phyloP scores from a whole-genome alignment of 345 rosid genomes.

The Mercurialis annua region DNA sequence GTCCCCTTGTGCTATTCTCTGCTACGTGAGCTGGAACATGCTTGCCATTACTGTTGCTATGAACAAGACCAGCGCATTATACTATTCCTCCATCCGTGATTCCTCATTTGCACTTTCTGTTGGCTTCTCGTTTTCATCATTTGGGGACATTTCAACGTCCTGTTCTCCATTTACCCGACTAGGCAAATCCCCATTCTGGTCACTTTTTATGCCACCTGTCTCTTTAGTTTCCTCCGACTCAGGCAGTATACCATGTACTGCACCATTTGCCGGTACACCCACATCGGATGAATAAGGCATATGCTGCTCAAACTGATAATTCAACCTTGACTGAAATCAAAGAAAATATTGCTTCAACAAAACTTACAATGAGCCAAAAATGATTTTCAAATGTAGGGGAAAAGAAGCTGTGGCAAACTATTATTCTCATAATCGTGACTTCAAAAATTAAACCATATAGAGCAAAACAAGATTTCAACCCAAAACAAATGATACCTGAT shows the following conservation, averaged over 20 bases:
- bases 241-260: conserved; percentile 12
- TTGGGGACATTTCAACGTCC: conserved; percentile 18
- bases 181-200: conserved; percentile 29
- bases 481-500: conserved; percentile 51
- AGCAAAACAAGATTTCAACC: not conserved
- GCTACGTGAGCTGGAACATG: not conserved
- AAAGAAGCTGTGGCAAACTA: not conserved
- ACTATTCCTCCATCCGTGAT: conserved; percentile 17
- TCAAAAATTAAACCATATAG: not conserved
- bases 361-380: not conserved
- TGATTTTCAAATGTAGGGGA: not conserved
- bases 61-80: not conserved
- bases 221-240: conserved; percentile 34
- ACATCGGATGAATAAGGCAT: conserved; percentile 38
- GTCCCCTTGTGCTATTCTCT: not conserved
- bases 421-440: not conserved
- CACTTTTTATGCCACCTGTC: conserved; percentile 25
- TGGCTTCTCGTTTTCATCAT: conserved; percentile 7
- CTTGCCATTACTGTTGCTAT: not conserved
- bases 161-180: conserved; percentile 17
- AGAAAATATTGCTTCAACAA: not conserved
- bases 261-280: conserved; percentile 32
- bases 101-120: conserved; percentile 29
- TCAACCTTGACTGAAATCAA: conserved; percentile 42
- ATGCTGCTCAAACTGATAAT: conserved; percentile 45